Evolutionary conservation across 2,329 filamentous ascomycete genomes (phyloP), one percentile per base, ranked within the genome.

Genomic region (Cercospora sojina): DNA sequence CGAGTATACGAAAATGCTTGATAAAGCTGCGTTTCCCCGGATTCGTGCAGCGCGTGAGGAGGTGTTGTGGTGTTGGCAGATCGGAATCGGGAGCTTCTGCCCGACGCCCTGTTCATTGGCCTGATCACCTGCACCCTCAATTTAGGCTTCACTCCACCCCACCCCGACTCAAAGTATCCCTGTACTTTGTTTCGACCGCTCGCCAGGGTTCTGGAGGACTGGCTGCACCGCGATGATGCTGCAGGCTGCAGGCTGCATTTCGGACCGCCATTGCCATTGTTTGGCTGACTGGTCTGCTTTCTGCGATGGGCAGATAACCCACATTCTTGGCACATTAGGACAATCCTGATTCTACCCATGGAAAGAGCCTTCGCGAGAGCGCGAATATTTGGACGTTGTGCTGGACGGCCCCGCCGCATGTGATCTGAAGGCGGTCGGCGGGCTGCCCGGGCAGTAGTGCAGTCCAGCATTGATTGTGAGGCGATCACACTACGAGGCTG

Each of bases 21-120:
- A 51, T 29, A 51, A 27, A 23, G 47, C 47, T 16, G 23, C 20
- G 8, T 20, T 47, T 23, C 9, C 41, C 41, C 23, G 41, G 41
- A 23, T 47, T 47, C 41, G 41, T 47, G 41, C 41, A 47, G 3
- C 47, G 47, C 47, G 47, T 51, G 47, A 51, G 47, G 47, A 51
- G 47, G 47, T 51, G 47, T 51, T 51, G 47, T 51, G 47, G 23
- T 51, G 47, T 27, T 51, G 47, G 47, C 47, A 51, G 47, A 51
- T 51, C 23, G 47, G 23, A 23, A 51, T 51, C 47, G 47, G 47
- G 3, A n/a, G 47, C 12, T 25, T 25, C 47, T 27, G 47, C 47
- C 47, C 23, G 47, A 8, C 20, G 23, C 13, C 20, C 47, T 51
- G 20, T 27, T 27, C 20, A 51, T 51, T 51, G 47, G 47, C 10